phyloP scores from a whole-genome alignment of 768 basidiomycete species.

The Mycena rebaudengoi region DNA sequence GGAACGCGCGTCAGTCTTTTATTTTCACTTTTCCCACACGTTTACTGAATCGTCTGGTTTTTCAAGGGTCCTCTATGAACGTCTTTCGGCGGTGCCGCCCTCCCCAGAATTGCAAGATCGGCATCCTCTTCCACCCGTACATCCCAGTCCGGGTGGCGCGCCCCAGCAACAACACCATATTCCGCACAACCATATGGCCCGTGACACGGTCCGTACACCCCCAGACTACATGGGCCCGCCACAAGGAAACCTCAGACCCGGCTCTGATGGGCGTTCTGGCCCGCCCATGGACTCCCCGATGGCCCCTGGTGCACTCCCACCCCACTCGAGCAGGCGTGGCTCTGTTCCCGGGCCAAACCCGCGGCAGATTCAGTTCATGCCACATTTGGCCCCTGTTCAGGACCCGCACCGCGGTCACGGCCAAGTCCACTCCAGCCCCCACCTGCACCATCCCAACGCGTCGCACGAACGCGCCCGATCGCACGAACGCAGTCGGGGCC shows the following conservation, averaged over 20 bases:
- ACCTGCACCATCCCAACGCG: slow-evolving; percentile 42
- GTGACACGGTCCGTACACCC: slow-evolving; percentile 53
- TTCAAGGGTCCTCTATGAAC: slow-evolving; percentile 79
- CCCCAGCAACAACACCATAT: slow-evolving; percentile 33
- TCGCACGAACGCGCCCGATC: slow-evolving; percentile 48
- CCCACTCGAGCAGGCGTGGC: slow-evolving; percentile 54
- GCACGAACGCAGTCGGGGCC: slow-evolving; percentile 46
- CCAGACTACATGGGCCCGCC: slow-evolving; percentile 51
- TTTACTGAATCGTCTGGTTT: slow-evolving; percentile 22
- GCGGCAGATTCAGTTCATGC: slow-evolving; percentile 59
- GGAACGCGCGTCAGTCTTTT: slow-evolving; percentile 80
- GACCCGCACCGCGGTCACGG: slow-evolving; percentile 41
- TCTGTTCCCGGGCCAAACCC: slow-evolving; percentile 52
- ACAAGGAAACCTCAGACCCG: slow-evolving; percentile 17
- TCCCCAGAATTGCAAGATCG: slow-evolving; percentile 60
- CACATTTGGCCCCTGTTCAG: slow-evolving; percentile 55
- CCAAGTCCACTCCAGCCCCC: slow-evolving; percentile 37
- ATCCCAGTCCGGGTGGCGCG: slow-evolving; percentile 45
- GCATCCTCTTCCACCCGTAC: slow-evolving; percentile 39
- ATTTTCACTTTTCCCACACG: slow-evolving; percentile 29
- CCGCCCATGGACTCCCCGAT: slow-evolving; percentile 61
- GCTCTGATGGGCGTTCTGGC: slow-evolving; percentile 61
- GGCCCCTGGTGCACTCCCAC: slow-evolving; percentile 47
- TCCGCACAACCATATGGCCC: slow-evolving; percentile 37
- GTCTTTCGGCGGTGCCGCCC: slow-evolving; percentile 68